A percentile compares a stretch with the other conserved stretches of the same genome.
Evolutionary conservation across 768 basidiomycete species (phyloP).

Genomic region (Cantharellus anzutake): DNA sequence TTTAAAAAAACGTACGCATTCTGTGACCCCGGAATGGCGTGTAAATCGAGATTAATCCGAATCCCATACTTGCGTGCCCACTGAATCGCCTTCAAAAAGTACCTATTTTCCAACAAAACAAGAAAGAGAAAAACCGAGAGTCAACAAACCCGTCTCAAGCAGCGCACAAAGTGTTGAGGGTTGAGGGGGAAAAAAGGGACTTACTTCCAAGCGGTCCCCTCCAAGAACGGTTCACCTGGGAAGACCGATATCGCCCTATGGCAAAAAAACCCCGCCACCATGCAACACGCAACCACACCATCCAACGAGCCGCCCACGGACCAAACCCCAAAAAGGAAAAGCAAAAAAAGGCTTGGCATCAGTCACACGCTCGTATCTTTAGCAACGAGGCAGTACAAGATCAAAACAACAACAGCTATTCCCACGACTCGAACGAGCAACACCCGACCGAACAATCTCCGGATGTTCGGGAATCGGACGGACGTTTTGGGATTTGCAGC

Average conservation of each 20-base stretch:
- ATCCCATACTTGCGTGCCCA: slow-evolving; percentile 87
- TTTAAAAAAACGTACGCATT: slow-evolving; percentile 25
- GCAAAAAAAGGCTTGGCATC: no score
- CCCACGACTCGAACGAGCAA: no score
- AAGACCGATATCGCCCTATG: slow-evolving; percentile 35
- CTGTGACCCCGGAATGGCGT: slow-evolving; percentile 61
- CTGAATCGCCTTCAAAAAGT: slow-evolving; percentile 50
- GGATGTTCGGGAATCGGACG: background rate
- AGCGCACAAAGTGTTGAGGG: background rate
- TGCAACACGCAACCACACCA: no score
- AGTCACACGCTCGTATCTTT: no score
- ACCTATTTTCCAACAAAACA: slow-evolving; percentile 20
- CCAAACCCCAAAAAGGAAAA: no score
- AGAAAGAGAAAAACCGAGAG: background rate
- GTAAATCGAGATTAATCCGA: slow-evolving; percentile 65
- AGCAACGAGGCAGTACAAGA: no score
- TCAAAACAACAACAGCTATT: no score
- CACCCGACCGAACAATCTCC: no score
- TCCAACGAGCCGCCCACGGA: no score
- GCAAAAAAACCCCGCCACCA: background rate
- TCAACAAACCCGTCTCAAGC: background rate
- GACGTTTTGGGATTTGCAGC: background rate
- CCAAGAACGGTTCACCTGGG: slow-evolving; percentile 62
- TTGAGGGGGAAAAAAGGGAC: slow-evolving; percentile 9
- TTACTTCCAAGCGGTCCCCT: slow-evolving; percentile 54